A percentile compares a stretch with the other conserved stretches of the same genome.
Conservation (phyloP, 768 basidiomycete genomes). For the Hygrocybe punicea region DNA sequence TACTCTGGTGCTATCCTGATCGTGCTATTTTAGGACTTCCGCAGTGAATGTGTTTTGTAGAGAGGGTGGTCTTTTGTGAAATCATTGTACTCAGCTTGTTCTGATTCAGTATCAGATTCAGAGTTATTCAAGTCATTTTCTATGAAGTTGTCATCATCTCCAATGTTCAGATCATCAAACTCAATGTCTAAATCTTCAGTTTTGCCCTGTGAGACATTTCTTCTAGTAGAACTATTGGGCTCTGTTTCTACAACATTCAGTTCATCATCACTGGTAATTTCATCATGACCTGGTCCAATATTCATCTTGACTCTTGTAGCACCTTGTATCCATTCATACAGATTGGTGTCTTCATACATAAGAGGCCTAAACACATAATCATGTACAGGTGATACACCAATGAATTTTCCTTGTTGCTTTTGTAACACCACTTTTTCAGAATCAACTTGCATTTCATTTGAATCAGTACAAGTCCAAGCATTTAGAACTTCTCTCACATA, state of each 20-base stretch:
- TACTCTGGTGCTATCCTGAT: too few relatives aligned
- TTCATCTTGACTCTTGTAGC: constrained; percentile 1
- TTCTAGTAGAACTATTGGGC: too few relatives aligned
- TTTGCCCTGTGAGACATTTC: too few relatives aligned
- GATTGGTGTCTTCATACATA: constrained; percentile 15
- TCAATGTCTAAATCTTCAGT: not conserved
- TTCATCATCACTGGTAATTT: too few relatives aligned
- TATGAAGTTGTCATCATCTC: not conserved
- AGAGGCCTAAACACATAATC: constrained; percentile 29
- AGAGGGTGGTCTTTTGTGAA: constrained; percentile 9
- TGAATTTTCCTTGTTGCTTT: too few relatives aligned
- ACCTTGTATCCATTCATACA: constrained; percentile 30
- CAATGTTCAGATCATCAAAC: not conserved
- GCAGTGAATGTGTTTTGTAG: not conserved
- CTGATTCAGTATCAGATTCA: not conserved
- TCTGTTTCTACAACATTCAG: not conserved
- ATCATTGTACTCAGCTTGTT: not conserved
- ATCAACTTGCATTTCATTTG: not conserved
- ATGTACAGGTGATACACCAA: not conserved
- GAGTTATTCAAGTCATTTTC: constrained; percentile 30
- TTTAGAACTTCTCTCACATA: constrained; percentile 17
- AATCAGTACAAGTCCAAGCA: not conserved
- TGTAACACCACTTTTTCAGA: not conserved
- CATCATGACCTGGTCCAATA: not conserved
- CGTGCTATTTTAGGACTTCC: too few relatives aligned